Percentiles rank a stretch among this genome's conserved stretches.
phyloP scores from a whole-genome alignment of 352 stramenopile species.

The Phytophthora pisi region DNA sequence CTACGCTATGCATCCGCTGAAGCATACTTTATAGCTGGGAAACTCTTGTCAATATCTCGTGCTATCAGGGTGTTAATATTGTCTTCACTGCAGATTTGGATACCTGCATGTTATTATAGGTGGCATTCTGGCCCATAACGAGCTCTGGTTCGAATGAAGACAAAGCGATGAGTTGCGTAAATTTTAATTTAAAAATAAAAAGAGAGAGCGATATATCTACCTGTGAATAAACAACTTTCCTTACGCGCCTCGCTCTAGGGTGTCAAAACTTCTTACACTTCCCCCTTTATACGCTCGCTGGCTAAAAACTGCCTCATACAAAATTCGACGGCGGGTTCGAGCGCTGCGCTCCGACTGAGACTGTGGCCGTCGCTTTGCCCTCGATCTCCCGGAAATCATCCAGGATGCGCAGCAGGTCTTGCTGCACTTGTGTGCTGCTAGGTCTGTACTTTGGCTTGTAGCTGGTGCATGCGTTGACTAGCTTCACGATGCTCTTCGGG shows the following conservation, averaged over 20 bases:
- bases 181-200: too few species aligned
- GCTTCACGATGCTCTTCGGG: conserved; percentile 50
- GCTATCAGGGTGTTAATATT: too few species aligned
- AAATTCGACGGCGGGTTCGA: conserved; percentile 35
- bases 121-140: too few species aligned
- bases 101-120: too few species aligned
- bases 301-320: conserved; percentile 24
- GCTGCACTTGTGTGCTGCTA: conserved; percentile 43
- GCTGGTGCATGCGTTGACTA: conserved; percentile 48
- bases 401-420: conserved; percentile 38
- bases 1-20: too few species aligned
- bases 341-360: conserved; percentile 24
- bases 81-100: too few species aligned
- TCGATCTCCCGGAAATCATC: conserved; percentile 37
- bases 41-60: too few species aligned
- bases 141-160: too few species aligned
- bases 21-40: too few species aligned
- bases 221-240: conserved; percentile 5
- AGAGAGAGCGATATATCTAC: too few species aligned
- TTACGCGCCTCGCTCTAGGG: conserved; percentile 5
- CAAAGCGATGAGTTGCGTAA: too few species aligned
- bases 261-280: conserved; percentile 24
- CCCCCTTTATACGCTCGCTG: conserved; percentile 1
- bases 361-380: conserved; percentile 29
- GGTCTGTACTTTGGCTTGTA: conserved; percentile 46